These are phyloP conservation scores for Fusarium luffae DNA, from an alignment of 2,329 filamentous ascomycete species.

Conservation along the genomic window DNA sequence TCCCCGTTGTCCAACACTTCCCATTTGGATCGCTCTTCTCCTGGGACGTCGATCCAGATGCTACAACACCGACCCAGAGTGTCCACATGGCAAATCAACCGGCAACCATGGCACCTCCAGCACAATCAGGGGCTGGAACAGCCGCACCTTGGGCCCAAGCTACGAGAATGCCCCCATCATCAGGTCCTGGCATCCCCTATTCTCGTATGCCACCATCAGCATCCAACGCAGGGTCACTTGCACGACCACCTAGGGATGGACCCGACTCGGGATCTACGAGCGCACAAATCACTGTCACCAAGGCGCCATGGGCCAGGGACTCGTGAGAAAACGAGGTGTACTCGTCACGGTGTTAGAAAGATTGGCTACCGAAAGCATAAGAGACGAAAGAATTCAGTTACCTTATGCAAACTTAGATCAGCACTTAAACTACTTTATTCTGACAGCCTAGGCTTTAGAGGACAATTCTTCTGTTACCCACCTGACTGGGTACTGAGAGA, in stretches of 20 bases:
- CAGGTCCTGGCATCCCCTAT: slow-evolving; percentile 54
- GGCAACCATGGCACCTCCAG: slow-evolving; percentile 38
- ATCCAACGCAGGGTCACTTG: slow-evolving; percentile 44
- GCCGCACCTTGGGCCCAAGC: slow-evolving; percentile 59
- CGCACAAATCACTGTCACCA: slow-evolving; percentile 56
- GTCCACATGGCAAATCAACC: slow-evolving; percentile 70
- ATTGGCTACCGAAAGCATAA: not conserved
- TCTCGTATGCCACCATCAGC: slow-evolving; percentile 50
- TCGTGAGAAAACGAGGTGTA: not conserved
- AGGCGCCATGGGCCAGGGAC: slow-evolving; percentile 60
- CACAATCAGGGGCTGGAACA: slow-evolving; percentile 49
- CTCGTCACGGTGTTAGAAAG: not conserved
- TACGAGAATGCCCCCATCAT: slow-evolving; percentile 52
- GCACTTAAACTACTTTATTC: not conserved
- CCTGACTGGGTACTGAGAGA: not conserved
- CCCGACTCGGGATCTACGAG: slow-evolving; percentile 48
- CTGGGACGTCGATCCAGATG: slow-evolving; percentile 76
- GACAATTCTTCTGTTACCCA: not conserved
- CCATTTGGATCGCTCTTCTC: slow-evolving; percentile 83
- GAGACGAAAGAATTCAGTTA: not conserved
- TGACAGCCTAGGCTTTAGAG: not conserved
- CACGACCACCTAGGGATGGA: slow-evolving; percentile 35
- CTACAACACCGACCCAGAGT: slow-evolving; percentile 59
- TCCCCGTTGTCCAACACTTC: slow-evolving; percentile 98
- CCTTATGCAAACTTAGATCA: not conserved